phyloP scores from a whole-genome alignment of 768 basidiomycete genomes.

The Tremella yokohamensis region DNA sequence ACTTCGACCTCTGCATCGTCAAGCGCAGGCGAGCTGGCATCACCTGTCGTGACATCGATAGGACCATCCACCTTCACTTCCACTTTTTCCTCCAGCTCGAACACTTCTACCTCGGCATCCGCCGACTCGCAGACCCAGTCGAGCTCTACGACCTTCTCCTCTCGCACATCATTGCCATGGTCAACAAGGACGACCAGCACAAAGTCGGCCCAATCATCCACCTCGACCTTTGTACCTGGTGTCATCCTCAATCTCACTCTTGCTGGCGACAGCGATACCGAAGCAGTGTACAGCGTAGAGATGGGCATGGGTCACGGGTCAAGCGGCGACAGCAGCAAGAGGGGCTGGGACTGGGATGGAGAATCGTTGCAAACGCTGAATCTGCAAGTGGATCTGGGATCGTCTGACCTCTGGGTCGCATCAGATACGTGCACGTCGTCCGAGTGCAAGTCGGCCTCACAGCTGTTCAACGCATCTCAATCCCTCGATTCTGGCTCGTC shows the following conservation, averaged over 20 bases:
- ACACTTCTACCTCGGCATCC: too few relatives aligned
- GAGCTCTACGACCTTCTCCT: not conserved
- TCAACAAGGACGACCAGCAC: not conserved
- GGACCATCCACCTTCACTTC: too few relatives aligned
- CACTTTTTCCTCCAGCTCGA: too few relatives aligned
- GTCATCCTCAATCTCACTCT: conserved; percentile 21
- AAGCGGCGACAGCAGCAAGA: conserved; percentile 4
- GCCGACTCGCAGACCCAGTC: not conserved
- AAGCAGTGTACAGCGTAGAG: conserved; percentile 42
- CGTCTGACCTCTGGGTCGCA: conserved; percentile 50
- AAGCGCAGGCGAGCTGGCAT: too few relatives aligned
- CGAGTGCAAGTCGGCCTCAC: conserved; percentile 26
- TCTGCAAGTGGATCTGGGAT: conserved; percentile 48
- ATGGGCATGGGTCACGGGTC: conserved; percentile 39
- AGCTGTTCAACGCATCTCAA: conserved; percentile 17
- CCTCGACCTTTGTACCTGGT: conserved; percentile 17
- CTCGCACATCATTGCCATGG: not conserved
- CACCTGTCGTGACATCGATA: too few relatives aligned
- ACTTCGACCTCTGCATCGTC: too few relatives aligned
- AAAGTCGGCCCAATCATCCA: conserved; percentile 2
- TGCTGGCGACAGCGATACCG: conserved; percentile 20
- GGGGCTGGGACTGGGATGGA: conserved; percentile 13
- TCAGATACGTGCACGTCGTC: conserved; percentile 28
- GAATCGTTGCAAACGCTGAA: conserved; percentile 32
- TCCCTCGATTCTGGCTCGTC: conserved; percentile 31